A percentile compares a stretch with the other conserved stretches of the same genome.
Evolutionary conservation across 1,284 basidiomycete species (phyloP).

Genomic region (Sanguinoderma infundibulare): DNA sequence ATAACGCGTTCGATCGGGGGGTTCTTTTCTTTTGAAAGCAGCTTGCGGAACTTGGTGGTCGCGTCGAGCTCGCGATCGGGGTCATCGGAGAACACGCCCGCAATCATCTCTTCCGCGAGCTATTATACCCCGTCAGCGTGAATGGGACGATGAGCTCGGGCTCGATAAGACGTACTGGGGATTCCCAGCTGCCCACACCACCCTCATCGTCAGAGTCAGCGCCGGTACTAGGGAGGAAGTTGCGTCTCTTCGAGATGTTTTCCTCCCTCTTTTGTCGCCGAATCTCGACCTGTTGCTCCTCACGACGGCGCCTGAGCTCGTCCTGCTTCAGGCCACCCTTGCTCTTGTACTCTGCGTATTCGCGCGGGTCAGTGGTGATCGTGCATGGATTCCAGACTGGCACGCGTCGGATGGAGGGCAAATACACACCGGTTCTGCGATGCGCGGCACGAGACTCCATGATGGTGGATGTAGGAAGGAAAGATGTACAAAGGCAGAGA

Average conservation of each 20-base stretch:
- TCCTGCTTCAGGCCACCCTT: slow-evolving; percentile 86
- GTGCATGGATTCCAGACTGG: slow-evolving; percentile 1
- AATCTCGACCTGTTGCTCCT: slow-evolving; percentile 98
- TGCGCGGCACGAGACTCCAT: slow-evolving; percentile 39
- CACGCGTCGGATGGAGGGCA: slow-evolving; percentile 6
- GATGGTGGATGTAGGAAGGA: slow-evolving; percentile 29
- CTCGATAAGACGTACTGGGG: slow-evolving; percentile 58
- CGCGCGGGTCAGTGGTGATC: slow-evolving; percentile 37
- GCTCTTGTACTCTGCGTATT: slow-evolving; percentile 65
- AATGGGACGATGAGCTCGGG: slow-evolving; percentile 17
- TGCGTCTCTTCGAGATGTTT: slow-evolving; percentile 94
- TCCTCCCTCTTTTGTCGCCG: slow-evolving; percentile 95
- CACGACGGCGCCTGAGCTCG: slow-evolving; percentile 89
- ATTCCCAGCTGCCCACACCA: slow-evolving; percentile 72
- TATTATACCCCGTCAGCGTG: slow-evolving; percentile 38
- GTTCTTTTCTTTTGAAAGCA: slow-evolving; percentile 99
- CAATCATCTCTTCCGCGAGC: slow-evolving; percentile 92
- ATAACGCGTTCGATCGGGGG: slow-evolving; percentile 99
- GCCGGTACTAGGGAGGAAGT: slow-evolving; percentile 77
- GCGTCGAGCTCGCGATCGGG: slow-evolving; percentile 92
- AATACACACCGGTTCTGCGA: slow-evolving; percentile 64
- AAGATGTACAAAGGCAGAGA: slow-evolving; percentile 24
- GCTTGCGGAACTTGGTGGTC: slow-evolving; percentile 96
- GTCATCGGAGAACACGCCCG: slow-evolving; percentile 92
- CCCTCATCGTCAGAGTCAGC: slow-evolving; percentile 89